Base-by-base conservation (phyloP, 345 rosid species). In the Hypericum androsaemum region DNA sequence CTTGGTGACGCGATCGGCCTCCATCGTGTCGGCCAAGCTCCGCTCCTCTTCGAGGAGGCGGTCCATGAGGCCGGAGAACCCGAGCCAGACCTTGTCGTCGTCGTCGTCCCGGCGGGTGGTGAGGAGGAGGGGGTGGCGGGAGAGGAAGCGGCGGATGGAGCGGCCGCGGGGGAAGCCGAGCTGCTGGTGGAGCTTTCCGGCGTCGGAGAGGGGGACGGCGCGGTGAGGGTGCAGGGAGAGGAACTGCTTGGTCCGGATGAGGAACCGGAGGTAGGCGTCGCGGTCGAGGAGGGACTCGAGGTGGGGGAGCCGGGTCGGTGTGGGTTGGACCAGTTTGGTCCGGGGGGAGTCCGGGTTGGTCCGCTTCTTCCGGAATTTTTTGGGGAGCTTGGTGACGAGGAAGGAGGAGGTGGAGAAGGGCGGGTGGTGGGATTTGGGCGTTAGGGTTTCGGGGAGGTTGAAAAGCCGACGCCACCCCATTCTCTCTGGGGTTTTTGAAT, bases 81-180 rank as follows among this genome's bases (percentile, higher is more conserved):
- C 97, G 42, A 89, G 13, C 86, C 95, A 83, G 70, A 83, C 72
- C 64, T 80, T 86, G 50, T 75, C 77, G 39, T 86, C 89, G 39
- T 86, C 89, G 32, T 53, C 41, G 56, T 85, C 88, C 43, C 94
- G 80, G 60, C 83, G 81, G 44, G 62, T 70, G 55, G 78, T 73
- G 57, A 83, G 75, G 43, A 89, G 59, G 3, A 83, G 71, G 3
- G 94, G 95, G 45, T 89, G 94, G 63, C 75, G 80, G 35, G 68
- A 60, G 62, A 83, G 54, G 59, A 56, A 89, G 28, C 73, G 77
- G 53, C 74, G 43, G 64, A 81, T 74, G 63, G 81, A 81, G 47
- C 97, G 94, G 12, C 97, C 97, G 36, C 98, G 98, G 10, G 95
- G 77, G 71, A 90, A 84, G 7, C 95, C 95, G 36, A 90, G 85